These are phyloP conservation scores for grape (Vitis vinifera) DNA, from an alignment of 164 flowering plant species.

Conservation along the genomic window DNA sequence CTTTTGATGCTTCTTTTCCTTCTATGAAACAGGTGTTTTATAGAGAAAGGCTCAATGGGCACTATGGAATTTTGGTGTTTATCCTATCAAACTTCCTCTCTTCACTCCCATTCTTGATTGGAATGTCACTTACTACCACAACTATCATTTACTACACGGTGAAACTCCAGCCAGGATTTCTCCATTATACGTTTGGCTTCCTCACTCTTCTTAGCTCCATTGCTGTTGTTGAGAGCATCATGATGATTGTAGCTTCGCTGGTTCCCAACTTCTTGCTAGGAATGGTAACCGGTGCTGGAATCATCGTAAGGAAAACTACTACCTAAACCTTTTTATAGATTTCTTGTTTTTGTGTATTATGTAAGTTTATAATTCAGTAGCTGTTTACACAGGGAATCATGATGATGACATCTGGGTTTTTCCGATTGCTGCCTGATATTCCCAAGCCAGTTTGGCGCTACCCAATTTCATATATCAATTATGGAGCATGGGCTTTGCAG, in stretches of 20 bases:
- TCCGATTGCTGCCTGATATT: constrained; percentile 72
- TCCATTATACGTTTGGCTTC: too few relatives aligned
- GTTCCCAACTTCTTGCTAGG: too few relatives aligned
- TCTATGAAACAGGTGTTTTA: constrained; percentile 8
- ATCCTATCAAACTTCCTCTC: constrained; percentile 23
- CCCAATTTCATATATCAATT: constrained; percentile 71
- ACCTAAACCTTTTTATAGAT: background rate
- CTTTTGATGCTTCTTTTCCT: background rate
- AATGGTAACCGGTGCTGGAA: constrained; percentile 24
- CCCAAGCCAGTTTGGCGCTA: constrained; percentile 86
- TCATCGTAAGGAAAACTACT: constrained; percentile 22
- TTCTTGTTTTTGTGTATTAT: background rate
- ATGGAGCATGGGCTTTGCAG: constrained; percentile 79
- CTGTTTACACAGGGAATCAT: constrained; percentile 54
- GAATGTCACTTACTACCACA: too few relatives aligned
- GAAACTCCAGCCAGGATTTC: too few relatives aligned
- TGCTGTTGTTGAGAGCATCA: too few relatives aligned
- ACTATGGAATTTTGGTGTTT: constrained; percentile 22
- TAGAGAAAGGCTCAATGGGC: constrained; percentile 21
- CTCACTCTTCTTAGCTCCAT: too few relatives aligned
- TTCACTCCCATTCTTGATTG: constrained; percentile 10
- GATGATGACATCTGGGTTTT: constrained; percentile 88
- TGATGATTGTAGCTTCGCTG: too few relatives aligned
- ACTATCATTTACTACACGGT: too few relatives aligned
- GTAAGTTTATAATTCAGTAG: background rate